Conservation (phyloP, 2,329 filamentous ascomycete genomes). For the Hymenoscyphus linearis region DNA sequence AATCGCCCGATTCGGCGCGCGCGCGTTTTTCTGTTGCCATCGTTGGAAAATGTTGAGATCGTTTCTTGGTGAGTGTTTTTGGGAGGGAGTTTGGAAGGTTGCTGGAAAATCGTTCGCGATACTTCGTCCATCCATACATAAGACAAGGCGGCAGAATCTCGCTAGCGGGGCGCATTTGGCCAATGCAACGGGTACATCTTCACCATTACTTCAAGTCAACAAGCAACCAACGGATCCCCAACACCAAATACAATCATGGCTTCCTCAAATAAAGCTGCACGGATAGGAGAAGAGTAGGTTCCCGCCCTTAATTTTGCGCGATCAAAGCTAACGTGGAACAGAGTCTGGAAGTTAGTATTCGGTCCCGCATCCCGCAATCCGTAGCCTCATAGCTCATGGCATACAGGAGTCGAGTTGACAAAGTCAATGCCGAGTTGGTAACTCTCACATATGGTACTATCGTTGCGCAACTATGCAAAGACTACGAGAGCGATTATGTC, state of each 20-base stretch:
- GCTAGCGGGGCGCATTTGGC: slow-evolving; percentile 7
- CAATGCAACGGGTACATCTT: neutral
- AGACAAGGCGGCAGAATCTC: slow-evolving; percentile 2
- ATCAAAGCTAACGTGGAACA: slow-evolving; percentile 24
- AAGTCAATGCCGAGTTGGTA: slow-evolving; percentile 96
- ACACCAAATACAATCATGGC: slow-evolving; percentile 38
- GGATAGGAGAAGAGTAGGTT: slow-evolving; percentile 69
- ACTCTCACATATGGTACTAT: slow-evolving; percentile 97
- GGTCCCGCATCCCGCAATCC: neutral
- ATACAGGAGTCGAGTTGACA: slow-evolving; percentile 83
- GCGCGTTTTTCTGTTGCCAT: slow-evolving; percentile 94
- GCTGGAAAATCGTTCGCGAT: slow-evolving; percentile 10
- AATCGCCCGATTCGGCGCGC: slow-evolving; percentile 64
- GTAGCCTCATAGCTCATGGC: slow-evolving; percentile 28
- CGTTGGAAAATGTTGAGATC: slow-evolving; percentile 10
- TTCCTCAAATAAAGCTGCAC: slow-evolving; percentile 56
- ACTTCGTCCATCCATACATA: neutral
- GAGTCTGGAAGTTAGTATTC: slow-evolving; percentile 35
- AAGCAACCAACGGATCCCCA: neutral
- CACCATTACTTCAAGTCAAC: slow-evolving; percentile 1
- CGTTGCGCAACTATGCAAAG: slow-evolving; percentile 91
- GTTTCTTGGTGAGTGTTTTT: neutral
- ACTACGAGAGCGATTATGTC: slow-evolving; percentile 88
- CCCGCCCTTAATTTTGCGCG: neutral
- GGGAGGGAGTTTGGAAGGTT: neutral